Conservation (phyloP, 2,329 filamentous ascomycete genomes). For the Ascochyta lentis region DNA sequence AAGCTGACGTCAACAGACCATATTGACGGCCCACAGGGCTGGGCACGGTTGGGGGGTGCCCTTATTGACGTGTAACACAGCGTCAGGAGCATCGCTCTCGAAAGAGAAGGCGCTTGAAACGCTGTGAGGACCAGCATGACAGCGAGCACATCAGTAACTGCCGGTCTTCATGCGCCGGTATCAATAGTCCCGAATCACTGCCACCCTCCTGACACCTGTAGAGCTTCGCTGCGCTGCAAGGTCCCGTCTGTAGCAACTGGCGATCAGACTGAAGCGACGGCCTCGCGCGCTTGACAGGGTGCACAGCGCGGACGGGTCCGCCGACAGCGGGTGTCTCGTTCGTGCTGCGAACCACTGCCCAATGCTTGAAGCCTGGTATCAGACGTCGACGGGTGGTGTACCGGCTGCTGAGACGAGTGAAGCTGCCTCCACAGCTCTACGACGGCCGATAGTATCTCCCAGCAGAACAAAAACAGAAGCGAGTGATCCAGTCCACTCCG, state of each 20-base stretch:
- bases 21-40: constrained; percentile 10
- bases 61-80: constrained; percentile 13
- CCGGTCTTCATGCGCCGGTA: constrained; percentile 3
- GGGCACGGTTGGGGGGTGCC: constrained; percentile 15
- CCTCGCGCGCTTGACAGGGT: constrained; percentile 28
- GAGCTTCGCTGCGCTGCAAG: constrained; percentile 13
- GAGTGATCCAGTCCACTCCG: too few species aligned
- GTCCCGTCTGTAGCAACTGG: constrained; percentile 11
- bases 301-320: constrained; percentile 19
- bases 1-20: constrained; percentile 15
- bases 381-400: background rate
- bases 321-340: constrained; percentile 13
- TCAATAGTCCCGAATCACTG: background rate
- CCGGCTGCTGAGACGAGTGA: background rate
- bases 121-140: constrained; percentile 8
- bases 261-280: constrained; percentile 18
- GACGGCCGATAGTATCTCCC: too few species aligned
- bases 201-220: constrained; percentile 15
- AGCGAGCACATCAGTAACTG: constrained; percentile 3
- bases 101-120: constrained; percentile 20
- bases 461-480: background rate
- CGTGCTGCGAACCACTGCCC: constrained; percentile 21
- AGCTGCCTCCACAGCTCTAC: background rate
- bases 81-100: constrained; percentile 7
- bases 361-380: constrained; percentile 2